Conservation (phyloP, 768 basidiomycete genomes). For the Mycena olivaceomarginata region DNA sequence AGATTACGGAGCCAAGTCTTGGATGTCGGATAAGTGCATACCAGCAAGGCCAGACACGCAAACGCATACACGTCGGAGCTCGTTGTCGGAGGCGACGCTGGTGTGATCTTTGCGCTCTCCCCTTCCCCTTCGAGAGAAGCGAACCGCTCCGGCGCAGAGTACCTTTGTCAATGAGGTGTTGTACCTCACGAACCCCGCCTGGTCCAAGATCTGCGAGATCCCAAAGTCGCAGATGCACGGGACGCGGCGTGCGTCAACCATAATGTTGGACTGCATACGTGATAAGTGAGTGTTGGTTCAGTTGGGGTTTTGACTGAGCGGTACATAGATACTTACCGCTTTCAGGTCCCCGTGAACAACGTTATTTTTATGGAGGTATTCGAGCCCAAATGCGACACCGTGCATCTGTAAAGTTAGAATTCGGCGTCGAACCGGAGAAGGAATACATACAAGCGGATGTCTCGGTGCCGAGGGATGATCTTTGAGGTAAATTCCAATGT, state of each 20-base stretch:
- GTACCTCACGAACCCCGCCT: not conserved
- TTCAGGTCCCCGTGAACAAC: not conserved
- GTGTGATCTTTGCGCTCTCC: not conserved
- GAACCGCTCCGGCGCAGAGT: not conserved
- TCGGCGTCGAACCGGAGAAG: too few species aligned
- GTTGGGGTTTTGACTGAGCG: too few species aligned
- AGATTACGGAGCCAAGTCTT: too few species aligned
- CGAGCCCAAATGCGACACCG: not conserved
- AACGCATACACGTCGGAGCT: conserved; percentile 3
- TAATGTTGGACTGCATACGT: not conserved
- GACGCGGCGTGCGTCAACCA: not conserved
- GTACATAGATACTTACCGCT: not conserved
- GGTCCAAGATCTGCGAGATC: not conserved
- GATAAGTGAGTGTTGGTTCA: too few species aligned
- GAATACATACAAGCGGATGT: not conserved
- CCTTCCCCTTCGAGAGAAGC: too few species aligned
- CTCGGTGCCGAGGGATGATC: not conserved
- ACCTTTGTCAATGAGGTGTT: not conserved
- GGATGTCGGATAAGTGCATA: not conserved
- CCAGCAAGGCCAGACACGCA: not conserved
- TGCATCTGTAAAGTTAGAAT: not conserved
- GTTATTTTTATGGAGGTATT: not conserved
- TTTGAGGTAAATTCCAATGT: not conserved
- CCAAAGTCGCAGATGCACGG: not conserved
- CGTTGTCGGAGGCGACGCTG: not conserved